These are phyloP conservation scores for Anisodus tanguticus DNA, from an alignment of 257 asterid species.

Conservation along the genomic window DNA sequence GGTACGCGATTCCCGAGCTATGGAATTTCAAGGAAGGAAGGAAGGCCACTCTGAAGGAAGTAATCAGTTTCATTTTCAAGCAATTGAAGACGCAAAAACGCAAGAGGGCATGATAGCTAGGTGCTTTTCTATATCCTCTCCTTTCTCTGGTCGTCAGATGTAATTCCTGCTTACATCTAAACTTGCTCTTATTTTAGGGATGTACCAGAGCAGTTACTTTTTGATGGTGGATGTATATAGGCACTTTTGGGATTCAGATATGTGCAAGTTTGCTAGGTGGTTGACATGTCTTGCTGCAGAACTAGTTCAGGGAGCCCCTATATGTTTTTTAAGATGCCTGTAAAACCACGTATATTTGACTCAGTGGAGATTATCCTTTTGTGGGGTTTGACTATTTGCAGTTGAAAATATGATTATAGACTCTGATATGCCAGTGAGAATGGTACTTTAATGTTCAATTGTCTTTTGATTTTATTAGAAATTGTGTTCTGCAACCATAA, in stretches of 20 bases:
- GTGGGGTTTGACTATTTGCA: neutral
- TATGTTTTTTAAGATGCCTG: neutral
- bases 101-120: slow-evolving; percentile 33
- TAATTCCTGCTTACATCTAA: neutral
- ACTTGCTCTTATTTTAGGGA: neutral
- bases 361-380: neutral
- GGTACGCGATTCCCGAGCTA: slow-evolving; percentile 49
- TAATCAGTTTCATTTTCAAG: slow-evolving; percentile 41
- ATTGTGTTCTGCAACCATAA: neutral
- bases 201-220: neutral
- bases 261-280: neutral
- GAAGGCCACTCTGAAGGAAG: slow-evolving; percentile 56
- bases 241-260: neutral
- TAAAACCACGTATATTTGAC: neutral
- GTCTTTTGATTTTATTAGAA: neutral
- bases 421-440: neutral
- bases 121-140: neutral
- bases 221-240: neutral
- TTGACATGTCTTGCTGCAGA: neutral
- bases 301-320: neutral
- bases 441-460: neutral
- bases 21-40: slow-evolving; percentile 54
- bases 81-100: slow-evolving; percentile 43
- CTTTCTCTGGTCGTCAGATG: neutral
- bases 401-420: neutral